Base-by-base conservation (phyloP, 139 green algal species). In the Tetraselmis striata region DNA sequence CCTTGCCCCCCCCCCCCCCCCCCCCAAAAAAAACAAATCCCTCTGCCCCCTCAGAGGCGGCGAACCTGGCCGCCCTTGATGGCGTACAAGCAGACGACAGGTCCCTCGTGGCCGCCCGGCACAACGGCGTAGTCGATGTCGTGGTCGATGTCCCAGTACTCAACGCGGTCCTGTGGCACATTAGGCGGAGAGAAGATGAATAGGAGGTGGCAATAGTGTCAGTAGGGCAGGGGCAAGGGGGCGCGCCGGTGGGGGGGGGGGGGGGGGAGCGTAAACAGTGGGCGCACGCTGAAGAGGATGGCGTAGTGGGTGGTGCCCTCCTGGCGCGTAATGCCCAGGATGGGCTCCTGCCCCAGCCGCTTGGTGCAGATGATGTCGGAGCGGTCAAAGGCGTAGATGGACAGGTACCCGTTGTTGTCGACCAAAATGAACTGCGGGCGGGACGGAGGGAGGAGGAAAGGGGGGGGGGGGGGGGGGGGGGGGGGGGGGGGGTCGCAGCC, bases 71-170 rank as follows among this genome's bases (percentile, higher is more conserved):
- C 84, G 1, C 90, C 89, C 0, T 87, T 86, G 83, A 87, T 90
- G 0, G 81, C 81, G 76, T 91, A 89, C 23, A 94, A 76, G 2
- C 83, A 75, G 29, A 92, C 86, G 31, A 94, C 84, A 0, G 89
- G 83, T 23, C 86, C 86, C 11, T 84, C 86, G 83, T 94, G 91
- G 0, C 91, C 91, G 0, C 89, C 88, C 0, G 85, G 78, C 2
- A 91, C 82, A 22, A 93, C 75, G 75, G 89, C 90, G 89, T 92
- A 93, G 58, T 89, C 89, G 31, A 91, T 82, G 31, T 93, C 88
- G 32, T 88, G 86, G n/a, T 91, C 79, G 28, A 88, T 82, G 28
- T 74, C 58, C 84, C 84, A 90, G 76, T 81, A 80, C 59, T 82
- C 45, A 2, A 84, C 29, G n/a, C 29, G 22, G 29, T 80, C 25